Conservation (phyloP, 495 filamentous ascomycete species). For the Penicillium nucicola region DNA sequence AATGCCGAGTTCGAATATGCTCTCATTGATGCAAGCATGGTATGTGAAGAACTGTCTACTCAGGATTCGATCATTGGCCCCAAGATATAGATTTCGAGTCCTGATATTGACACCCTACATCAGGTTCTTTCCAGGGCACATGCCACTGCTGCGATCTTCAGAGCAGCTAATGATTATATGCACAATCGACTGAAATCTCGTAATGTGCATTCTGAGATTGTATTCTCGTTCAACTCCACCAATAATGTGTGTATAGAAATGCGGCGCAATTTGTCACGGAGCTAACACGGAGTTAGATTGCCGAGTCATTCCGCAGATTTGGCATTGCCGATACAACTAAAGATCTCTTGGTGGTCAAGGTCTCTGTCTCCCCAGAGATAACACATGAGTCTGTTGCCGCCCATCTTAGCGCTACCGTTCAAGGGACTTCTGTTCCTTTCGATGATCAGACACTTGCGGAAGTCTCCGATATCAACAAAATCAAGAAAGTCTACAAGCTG, state of each 20-base stretch:
- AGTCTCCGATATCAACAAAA: constrained; percentile 61
- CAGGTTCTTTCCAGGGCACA: constrained; percentile 69
- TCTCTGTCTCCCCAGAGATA: constrained; percentile 47
- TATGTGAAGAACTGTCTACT: constrained; percentile 25
- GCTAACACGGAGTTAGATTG: constrained; percentile 60
- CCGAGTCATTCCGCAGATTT: constrained; percentile 84
- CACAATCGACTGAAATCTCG: constrained; percentile 65
- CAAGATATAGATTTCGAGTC: not conserved
- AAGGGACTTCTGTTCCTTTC: constrained; percentile 61
- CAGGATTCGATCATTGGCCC: not conserved
- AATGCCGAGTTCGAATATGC: constrained; percentile 89
- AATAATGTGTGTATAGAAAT: constrained; percentile 65
- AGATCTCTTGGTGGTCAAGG: constrained; percentile 72
- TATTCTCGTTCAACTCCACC: constrained; percentile 74
- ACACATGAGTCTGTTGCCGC: constrained; percentile 52
- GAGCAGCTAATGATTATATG: constrained; percentile 66
- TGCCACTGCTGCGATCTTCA: constrained; percentile 71
- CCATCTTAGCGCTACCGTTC: constrained; percentile 60
- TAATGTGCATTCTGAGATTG: constrained; percentile 92
- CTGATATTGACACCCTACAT: constrained; percentile 9
- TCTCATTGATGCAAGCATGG: constrained; percentile 78
- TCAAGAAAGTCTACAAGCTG: constrained; percentile 83
- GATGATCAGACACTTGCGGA: constrained; percentile 56
- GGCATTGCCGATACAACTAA: constrained; percentile 71
- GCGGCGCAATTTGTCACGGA: not conserved